Percentiles rank a stretch among this genome's conserved stretches.
These are phyloP conservation scores for Plasmopara viticola DNA, from an alignment of 352 stramenopile species.

Conservation along the genomic window DNA sequence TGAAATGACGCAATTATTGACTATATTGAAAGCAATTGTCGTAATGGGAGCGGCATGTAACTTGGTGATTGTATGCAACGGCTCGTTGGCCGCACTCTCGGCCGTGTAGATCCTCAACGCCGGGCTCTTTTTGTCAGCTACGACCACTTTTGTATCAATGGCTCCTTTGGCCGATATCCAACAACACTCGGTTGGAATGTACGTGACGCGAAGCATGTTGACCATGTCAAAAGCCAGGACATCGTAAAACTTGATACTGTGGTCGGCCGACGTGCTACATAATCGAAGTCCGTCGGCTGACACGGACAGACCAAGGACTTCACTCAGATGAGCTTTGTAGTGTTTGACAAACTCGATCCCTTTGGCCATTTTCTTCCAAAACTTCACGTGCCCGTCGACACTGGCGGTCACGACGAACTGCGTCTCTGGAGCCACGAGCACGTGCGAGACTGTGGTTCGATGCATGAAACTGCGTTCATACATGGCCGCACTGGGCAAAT, in stretches of 20 bases:
- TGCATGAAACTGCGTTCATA: slow-evolving; percentile 99
- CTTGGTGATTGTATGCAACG: slow-evolving; percentile 60
- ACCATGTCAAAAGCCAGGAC: slow-evolving; percentile 97
- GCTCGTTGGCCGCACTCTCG: slow-evolving; percentile 46
- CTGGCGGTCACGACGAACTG: slow-evolving; percentile 96
- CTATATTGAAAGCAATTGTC: slow-evolving; percentile 79
- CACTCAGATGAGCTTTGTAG: slow-evolving; percentile 94
- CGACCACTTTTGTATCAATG: slow-evolving; percentile 64
- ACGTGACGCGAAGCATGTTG: slow-evolving; percentile 90
- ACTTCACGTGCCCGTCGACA: slow-evolving; percentile 97
- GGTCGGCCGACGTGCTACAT: slow-evolving; percentile 84
- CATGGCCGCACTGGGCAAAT: slow-evolving; percentile 85
- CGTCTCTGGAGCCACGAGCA: slow-evolving; percentile 84
- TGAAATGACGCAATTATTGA: slow-evolving; percentile 88
- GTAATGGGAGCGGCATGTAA: slow-evolving; percentile 91
- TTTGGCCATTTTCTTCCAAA: slow-evolving; percentile 97
- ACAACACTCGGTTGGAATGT: slow-evolving; percentile 58
- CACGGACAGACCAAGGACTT: slow-evolving; percentile 82
- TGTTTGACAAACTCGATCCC: slow-evolving; percentile 99
- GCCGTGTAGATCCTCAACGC: slow-evolving; percentile 85
- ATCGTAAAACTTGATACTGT: slow-evolving; percentile 98
- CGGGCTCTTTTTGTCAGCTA: slow-evolving; percentile 57
- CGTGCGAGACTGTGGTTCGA: slow-evolving; percentile 91
- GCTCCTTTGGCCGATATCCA: slow-evolving; percentile 63
- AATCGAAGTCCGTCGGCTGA: slow-evolving; percentile 80